Evolutionary conservation across 2,329 filamentous ascomycete genomes (phyloP), one percentile per base, ranked within the genome.

Genomic region (Pseudogymnoascus sp.): DNA sequence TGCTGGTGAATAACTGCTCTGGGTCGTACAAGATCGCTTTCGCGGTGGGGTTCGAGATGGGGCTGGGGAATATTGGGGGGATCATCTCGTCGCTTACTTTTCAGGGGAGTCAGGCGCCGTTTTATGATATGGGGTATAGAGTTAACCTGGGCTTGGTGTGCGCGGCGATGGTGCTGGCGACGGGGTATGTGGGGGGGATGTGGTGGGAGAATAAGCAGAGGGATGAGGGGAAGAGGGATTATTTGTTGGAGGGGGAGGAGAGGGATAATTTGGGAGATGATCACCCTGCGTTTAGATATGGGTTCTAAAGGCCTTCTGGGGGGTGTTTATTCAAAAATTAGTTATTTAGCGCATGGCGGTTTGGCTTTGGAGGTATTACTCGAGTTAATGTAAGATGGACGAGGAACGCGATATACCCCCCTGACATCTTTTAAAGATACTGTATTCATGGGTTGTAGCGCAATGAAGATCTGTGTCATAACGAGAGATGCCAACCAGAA

Each of bases 51-150:
- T 77, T 81, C 67, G 80, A 82, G 67, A 78, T 89, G 69, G 89
- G 89, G 84, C 76, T 88, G 17, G 87, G 87, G 40, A 90, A 89
- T 62, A 71, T 89, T 21, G 88, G 88, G 6, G 87, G 87, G 0
- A 73, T 89, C 42, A 79, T 87, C 63, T 80, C 82, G 1, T 86
- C 83, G 0, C 88, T 85, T 85, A 80, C 78, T 1, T 88, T 86
- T 73, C 69, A 88, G 17, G 79, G 80, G 0, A 82, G 76, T 68
- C 86, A 90, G 69, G 83, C 70, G 0, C 87, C 87, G 0, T 74
- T 89, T 64, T 90, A 84, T 17, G 35, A 40, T 23, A 38, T 40
- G 38, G 59, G 59, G 6, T 61, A 38, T 15, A 21, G 59, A 3
- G 26, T 40, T 9, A 61, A 36, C 17, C 26, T 61, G 1, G 35